phyloP scores from a whole-genome alignment of 1,284 basidiomycete species.

The Tylopilus sp. region DNA sequence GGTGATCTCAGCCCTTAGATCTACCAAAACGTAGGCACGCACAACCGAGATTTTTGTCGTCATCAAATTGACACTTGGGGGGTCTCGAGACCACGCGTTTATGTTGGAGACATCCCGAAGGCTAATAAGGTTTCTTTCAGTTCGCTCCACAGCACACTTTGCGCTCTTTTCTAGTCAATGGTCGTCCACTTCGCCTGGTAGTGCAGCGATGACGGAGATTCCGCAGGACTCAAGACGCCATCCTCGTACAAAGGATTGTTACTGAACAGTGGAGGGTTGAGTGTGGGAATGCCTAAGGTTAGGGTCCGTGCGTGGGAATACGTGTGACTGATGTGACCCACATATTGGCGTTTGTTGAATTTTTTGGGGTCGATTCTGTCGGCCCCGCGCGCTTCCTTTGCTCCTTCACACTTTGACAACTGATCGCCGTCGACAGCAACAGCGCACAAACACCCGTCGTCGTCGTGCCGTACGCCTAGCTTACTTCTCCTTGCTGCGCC shows the following conservation, averaged over 20 bases:
- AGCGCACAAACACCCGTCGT: conserved; percentile 31
- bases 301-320: conserved; percentile 42
- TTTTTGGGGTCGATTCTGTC: conserved; percentile 40
- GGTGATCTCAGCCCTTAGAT: conserved; percentile 1
- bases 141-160: neutral
- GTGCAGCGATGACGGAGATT: neutral
- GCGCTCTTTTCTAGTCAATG: neutral
- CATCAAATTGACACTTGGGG: conserved; percentile 17
- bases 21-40: conserved; percentile 2
- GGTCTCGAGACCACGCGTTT: conserved; percentile 28
- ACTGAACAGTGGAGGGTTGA: conserved; percentile 19
- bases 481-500: conserved; percentile 22
- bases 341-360: conserved; percentile 39
- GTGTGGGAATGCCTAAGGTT: conserved; percentile 37
- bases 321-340: conserved; percentile 36
- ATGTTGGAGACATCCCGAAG: conserved; percentile 1
- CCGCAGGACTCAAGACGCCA: neutral
- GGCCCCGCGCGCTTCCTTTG: conserved; percentile 45
- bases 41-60: conserved; percentile 13
- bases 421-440: conserved; percentile 35
- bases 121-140: neutral
- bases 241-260: conserved; percentile 1
- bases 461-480: conserved; percentile 32
- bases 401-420: conserved; percentile 42
- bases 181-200: neutral